These are phyloP conservation scores for Tubosaeta sp. DNA, from an alignment of 768 basidiomycete genomes.

Conservation along the genomic window DNA sequence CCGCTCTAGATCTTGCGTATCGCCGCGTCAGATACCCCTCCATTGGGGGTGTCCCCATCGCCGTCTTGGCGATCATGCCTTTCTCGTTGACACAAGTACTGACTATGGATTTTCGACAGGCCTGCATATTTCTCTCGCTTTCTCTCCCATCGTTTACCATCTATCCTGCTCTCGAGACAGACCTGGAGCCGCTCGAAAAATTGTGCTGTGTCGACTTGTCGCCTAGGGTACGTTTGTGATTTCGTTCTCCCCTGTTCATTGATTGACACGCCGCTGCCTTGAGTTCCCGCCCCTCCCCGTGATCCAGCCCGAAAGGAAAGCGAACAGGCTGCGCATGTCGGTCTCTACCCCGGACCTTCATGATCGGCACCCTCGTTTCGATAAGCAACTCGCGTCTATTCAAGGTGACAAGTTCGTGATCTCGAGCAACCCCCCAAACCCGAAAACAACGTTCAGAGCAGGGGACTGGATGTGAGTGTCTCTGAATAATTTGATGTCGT, in stretches of 20 bases:
- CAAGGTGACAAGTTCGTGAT: conserved; percentile 46
- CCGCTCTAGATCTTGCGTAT: background rate
- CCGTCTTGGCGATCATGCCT: conserved; percentile 19
- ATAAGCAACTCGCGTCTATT: background rate
- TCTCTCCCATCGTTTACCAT: conserved; percentile 44
- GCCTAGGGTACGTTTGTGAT: conserved; percentile 18
- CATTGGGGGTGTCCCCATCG: conserved; percentile 5
- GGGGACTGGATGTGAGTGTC: conserved; percentile 75
- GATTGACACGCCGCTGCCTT: background rate
- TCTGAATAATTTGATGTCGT: conserved; percentile 17
- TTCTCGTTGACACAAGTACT: conserved; percentile 12
- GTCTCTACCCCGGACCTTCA: conserved; percentile 33
- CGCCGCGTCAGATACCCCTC: background rate
- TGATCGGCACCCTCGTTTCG: conserved; percentile 4
- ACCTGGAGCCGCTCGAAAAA: conserved; percentile 59
- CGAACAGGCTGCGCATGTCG: conserved; percentile 31
- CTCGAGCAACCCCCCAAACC: conserved; percentile 70
- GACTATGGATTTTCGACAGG: conserved; percentile 36
- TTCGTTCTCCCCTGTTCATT: background rate
- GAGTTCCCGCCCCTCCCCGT: conserved; percentile 23
- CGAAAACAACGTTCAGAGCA: conserved; percentile 57
- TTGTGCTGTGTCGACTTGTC: conserved; percentile 43
- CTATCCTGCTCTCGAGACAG: conserved; percentile 55
- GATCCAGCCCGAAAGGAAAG: conserved; percentile 15
- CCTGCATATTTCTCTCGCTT: conserved; percentile 50